These are phyloP conservation scores for Monilinia polystroma DNA, from an alignment of 2,329 filamentous ascomycete genomes.

Conservation along the genomic window DNA sequence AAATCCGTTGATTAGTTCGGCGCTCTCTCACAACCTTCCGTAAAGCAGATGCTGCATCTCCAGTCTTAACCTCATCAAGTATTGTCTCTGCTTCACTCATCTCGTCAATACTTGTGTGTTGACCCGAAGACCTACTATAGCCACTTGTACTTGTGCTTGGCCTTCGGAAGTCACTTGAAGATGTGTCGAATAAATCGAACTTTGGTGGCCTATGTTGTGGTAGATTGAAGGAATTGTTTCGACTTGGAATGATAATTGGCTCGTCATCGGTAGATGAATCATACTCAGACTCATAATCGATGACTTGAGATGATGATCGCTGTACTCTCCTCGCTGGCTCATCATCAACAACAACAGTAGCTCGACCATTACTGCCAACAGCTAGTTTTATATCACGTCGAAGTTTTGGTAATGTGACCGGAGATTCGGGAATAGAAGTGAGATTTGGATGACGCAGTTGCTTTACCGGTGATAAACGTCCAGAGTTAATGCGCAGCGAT, in stretches of 20 bases:
- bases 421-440: conserved; percentile 58
- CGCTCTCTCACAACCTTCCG: conserved; percentile 49
- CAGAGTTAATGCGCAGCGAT: conserved; percentile 31
- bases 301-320: conserved; percentile 29
- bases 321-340: conserved; percentile 29
- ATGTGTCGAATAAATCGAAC: conserved; percentile 33
- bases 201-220: conserved; percentile 33
- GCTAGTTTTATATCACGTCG: conserved; percentile 61
- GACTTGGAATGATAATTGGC: conserved; percentile 62
- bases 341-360: conserved; percentile 36
- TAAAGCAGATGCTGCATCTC: conserved; percentile 61
- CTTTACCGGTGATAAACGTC: conserved; percentile 51
- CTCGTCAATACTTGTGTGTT: conserved; percentile 32
- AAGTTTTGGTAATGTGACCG: conserved; percentile 40
- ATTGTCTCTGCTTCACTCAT: conserved; percentile 62
- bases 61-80: conserved; percentile 47
- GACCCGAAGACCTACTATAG: conserved; percentile 38
- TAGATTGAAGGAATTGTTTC: conserved; percentile 53
- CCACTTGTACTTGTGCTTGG: conserved; percentile 33
- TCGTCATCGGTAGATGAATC: conserved; percentile 63
- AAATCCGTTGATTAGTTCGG: conserved; percentile 32
- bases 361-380: conserved; percentile 60
- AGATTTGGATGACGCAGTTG: conserved; percentile 49
- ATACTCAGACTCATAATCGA: conserved; percentile 47
- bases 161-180: conserved; percentile 27